phyloP scores from a whole-genome alignment of 108 stramenopile genomes.

The Skeletonema tropicum region DNA sequence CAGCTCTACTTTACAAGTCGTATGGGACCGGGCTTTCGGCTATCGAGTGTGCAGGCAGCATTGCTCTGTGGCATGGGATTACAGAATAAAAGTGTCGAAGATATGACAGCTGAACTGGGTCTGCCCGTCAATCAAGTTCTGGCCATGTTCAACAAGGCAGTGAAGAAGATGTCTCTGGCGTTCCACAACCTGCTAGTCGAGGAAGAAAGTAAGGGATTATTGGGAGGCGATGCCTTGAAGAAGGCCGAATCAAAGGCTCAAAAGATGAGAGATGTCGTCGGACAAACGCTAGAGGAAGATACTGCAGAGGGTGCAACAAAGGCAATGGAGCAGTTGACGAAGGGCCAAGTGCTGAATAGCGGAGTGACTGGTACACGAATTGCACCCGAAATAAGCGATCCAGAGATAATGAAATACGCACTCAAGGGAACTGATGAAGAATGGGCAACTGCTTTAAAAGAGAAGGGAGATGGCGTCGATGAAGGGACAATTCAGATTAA shows the following conservation, averaged over 20 bases:
- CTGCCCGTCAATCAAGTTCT: slow-evolving; percentile 90
- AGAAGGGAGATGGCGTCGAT: slow-evolving; percentile 42
- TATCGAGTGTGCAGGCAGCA: slow-evolving; percentile 91
- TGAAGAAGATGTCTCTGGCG: slow-evolving; percentile 88
- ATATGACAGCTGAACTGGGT: slow-evolving; percentile 78
- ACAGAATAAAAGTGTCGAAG: slow-evolving; percentile 85
- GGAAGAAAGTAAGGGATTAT: slow-evolving; percentile 66
- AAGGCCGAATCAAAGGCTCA: slow-evolving; percentile 55
- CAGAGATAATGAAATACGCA: slow-evolving; percentile 82
- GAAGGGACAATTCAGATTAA: slow-evolving; percentile 41
- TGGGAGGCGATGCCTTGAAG: slow-evolving; percentile 69
- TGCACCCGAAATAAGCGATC: slow-evolving; percentile 71
- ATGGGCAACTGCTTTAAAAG: slow-evolving; percentile 79
- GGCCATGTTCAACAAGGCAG: slow-evolving; percentile 97
- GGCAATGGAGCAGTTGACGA: slow-evolving; percentile 61
- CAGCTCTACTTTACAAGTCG: slow-evolving; percentile 91
- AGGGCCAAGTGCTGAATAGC: slow-evolving; percentile 30
- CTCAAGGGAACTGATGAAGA: slow-evolving; percentile 84
- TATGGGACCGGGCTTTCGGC: slow-evolving; percentile 71
- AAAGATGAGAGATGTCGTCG: slow-evolving; percentile 69
- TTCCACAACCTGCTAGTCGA: slow-evolving; percentile 79
- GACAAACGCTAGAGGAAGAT: slow-evolving; percentile 85
- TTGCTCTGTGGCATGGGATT: slow-evolving; percentile 90
- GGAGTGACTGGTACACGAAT: slow-evolving; percentile 50
- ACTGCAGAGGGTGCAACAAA: slow-evolving; percentile 65